A percentile compares a stretch with the other conserved stretches of the same genome.
phyloP scores from a whole-genome alignment of 2,329 filamentous ascomycete species.

The Gaeumannomyces tritici region DNA sequence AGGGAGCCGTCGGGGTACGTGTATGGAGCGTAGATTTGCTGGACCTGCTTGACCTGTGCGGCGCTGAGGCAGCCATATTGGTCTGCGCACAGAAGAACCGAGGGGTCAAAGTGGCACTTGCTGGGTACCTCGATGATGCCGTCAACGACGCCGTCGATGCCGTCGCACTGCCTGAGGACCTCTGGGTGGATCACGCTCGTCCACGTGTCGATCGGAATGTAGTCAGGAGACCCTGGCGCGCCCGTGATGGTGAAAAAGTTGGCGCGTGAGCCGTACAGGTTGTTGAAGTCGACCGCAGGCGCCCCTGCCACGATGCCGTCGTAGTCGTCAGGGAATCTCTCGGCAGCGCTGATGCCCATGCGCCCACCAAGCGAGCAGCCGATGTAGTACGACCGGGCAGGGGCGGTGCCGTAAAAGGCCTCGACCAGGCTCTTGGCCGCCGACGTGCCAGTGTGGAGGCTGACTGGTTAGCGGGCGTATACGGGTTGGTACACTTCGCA shows the following conservation, averaged over 20 bases:
- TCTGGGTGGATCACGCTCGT: conserved; percentile 6
- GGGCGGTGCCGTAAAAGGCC: conserved; percentile 31
- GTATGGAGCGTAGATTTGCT: conserved; percentile 6
- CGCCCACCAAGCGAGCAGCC: conserved; percentile 52
- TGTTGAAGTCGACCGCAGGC: conserved; percentile 27
- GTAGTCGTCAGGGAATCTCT: conserved; percentile 45
- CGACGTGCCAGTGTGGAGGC: conserved; percentile 35
- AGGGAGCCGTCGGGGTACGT: conserved; percentile 25
- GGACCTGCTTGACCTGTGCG: conserved; percentile 3
- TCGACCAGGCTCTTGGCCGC: conserved; percentile 36
- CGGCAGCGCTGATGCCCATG: conserved; percentile 44
- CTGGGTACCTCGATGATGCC: conserved; percentile 8
- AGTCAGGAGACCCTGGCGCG: conserved; percentile 11
- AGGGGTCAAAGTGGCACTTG: conserved; percentile 6
- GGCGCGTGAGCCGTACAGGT: conserved; percentile 25
- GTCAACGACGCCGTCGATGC: conserved; percentile 6
- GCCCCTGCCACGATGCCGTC: conserved; percentile 44
- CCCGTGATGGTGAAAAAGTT: conserved; percentile 31
- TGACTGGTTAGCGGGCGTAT: not conserved
- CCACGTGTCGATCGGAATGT: conserved; percentile 5
- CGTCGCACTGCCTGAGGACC: conserved; percentile 7
- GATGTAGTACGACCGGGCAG: conserved; percentile 40
- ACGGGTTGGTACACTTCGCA: no score
- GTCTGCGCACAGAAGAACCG: conserved; percentile 2
- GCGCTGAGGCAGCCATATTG: conserved; percentile 3